Percentiles rank a stretch among this genome's conserved stretches.
These are phyloP conservation scores for Xylaria sp. DNA, from an alignment of 2,329 filamentous ascomycete species.

Conservation along the genomic window DNA sequence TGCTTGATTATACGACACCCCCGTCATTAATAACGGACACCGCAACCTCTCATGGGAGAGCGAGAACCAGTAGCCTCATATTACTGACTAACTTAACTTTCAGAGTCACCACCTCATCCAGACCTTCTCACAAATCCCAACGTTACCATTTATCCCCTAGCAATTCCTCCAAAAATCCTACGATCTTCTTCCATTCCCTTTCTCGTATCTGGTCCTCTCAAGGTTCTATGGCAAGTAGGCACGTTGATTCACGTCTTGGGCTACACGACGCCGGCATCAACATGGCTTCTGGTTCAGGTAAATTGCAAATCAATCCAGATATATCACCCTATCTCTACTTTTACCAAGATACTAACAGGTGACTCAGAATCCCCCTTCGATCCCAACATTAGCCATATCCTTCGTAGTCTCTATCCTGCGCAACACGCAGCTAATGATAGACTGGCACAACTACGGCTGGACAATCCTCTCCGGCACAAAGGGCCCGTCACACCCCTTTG, in stretches of 20 bases:
- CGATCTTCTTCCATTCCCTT: conserved; percentile 79
- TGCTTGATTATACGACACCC: no score
- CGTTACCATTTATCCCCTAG: conserved; percentile 78
- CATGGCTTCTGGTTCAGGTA: conserved; percentile 88
- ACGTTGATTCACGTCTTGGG: conserved; percentile 77
- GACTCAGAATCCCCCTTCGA: conserved; percentile 87
- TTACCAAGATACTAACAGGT: conserved; percentile 33
- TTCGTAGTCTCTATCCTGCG: conserved; percentile 78
- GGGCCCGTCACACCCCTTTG: conserved; percentile 75
- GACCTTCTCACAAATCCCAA: conserved; percentile 75
- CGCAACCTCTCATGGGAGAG: no score
- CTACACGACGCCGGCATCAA: conserved; percentile 77
- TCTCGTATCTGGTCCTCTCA: conserved; percentile 80
- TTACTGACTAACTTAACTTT: conserved; percentile 20
- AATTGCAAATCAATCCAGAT: conserved; percentile 25
- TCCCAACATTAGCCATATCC: conserved; percentile 86
- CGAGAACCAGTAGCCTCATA: no score
- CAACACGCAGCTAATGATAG: conserved; percentile 84
- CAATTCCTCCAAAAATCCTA: conserved; percentile 73
- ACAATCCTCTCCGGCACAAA: conserved; percentile 80
- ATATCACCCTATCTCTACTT: not conserved
- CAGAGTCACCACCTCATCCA: conserved; percentile 84
- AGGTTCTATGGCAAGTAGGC: conserved; percentile 84
- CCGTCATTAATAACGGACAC: no score
- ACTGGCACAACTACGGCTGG: conserved; percentile 99